These are phyloP conservation scores for Hypoxylon sp. DNA, from an alignment of 2,329 filamentous ascomycete species.

Conservation along the genomic window DNA sequence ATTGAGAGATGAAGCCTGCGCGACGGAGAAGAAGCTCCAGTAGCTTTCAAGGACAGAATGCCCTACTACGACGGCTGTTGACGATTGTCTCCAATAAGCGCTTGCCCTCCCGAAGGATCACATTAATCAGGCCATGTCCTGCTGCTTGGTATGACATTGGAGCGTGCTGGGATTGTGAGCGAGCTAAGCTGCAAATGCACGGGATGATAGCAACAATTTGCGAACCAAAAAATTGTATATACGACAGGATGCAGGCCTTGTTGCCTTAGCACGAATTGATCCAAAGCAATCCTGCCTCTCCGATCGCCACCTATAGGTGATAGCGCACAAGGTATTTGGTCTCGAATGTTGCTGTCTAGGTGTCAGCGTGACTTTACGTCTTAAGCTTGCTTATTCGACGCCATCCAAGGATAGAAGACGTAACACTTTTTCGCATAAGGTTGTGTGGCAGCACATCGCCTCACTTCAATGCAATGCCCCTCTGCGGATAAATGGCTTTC, in stretches of 20 bases:
- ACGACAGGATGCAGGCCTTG: slow-evolving; percentile 8
- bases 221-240: slow-evolving; percentile 26
- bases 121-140: slow-evolving; percentile 33
- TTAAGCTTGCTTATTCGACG: slow-evolving; percentile 14
- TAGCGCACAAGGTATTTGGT: slow-evolving; percentile 9
- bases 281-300: slow-evolving; percentile 20
- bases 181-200: slow-evolving; percentile 10
- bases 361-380: slow-evolving; percentile 28
- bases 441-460: slow-evolving; percentile 33
- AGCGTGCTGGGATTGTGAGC: slow-evolving; percentile 22
- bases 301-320: slow-evolving; percentile 18
- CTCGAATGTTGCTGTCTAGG: slow-evolving; percentile 18
- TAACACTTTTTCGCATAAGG: slow-evolving; percentile 26
- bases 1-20: slow-evolving; percentile 8
- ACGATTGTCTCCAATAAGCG: slow-evolving; percentile 31
- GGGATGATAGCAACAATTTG: slow-evolving; percentile 34
- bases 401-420: slow-evolving; percentile 17
- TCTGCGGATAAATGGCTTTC: slow-evolving; percentile 28
- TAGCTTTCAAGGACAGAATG: slow-evolving; percentile 11
- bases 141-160: slow-evolving; percentile 12
- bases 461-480: slow-evolving; percentile 18
- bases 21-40: slow-evolving; percentile 10
- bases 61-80: slow-evolving; percentile 12
- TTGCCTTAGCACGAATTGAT: slow-evolving; percentile 21
- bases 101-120: slow-evolving; percentile 28